Percentiles rank a stretch among this genome's conserved stretches.
phyloP scores from a whole-genome alignment of 768 basidiomycete genomes.

The Suillus bovinus region DNA sequence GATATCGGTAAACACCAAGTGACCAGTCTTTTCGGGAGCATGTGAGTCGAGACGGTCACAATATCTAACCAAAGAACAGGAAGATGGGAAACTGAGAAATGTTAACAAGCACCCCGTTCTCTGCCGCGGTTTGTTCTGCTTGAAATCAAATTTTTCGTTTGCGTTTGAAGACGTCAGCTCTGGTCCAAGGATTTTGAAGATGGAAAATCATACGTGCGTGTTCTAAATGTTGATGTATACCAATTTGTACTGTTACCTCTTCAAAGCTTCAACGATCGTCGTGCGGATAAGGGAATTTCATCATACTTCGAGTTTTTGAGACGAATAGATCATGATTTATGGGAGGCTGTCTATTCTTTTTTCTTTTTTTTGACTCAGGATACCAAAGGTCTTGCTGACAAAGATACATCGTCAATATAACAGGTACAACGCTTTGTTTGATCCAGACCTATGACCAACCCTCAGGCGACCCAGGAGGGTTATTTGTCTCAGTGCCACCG shows the following conservation, averaged over 20 bases:
- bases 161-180: slow-evolving; percentile 66
- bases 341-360: not conserved
- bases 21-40: slow-evolving; percentile 82
- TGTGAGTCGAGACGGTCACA: slow-evolving; percentile 58
- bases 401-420: not conserved
- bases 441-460: not conserved
- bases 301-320: not conserved
- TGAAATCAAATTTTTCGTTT: slow-evolving; percentile 95
- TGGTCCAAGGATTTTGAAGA: slow-evolving; percentile 84
- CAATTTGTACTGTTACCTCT: slow-evolving; percentile 99
- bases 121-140: slow-evolving; percentile 54
- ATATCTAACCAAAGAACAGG: slow-evolving; percentile 96
- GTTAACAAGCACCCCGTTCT: slow-evolving; percentile 58
- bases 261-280: too few species aligned
- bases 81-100: slow-evolving; percentile 83
- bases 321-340: not conserved
- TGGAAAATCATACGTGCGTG: not conserved
- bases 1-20: slow-evolving; percentile 97
- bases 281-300: not conserved
- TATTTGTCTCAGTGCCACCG: slow-evolving; percentile 55
- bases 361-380: not conserved
- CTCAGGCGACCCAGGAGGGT: slow-evolving; percentile 53
- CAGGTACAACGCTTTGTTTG: not conserved
- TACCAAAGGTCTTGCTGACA: not conserved
- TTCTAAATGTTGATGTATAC: slow-evolving; percentile 43